Evolutionary conservation across 108 stramenopile species (phyloP), one percentile per base, ranked within the genome.

Genomic region (Hondaea fermentalgiana): DNA sequence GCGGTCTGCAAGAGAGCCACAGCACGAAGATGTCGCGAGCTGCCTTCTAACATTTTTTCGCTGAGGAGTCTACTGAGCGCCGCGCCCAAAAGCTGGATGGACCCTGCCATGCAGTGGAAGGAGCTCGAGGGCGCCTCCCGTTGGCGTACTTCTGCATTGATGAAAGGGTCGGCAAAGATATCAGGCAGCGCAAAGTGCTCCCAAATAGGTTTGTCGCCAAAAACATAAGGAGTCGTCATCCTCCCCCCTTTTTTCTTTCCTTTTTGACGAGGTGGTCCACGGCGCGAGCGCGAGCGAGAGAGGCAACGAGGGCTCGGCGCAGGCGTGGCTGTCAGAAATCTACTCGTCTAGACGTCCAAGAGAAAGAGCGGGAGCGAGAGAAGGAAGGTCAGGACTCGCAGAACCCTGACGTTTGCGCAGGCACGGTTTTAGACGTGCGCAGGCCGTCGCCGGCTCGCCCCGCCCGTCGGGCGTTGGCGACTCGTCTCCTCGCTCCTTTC

Each of bases 151-250:
- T 83, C 76, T 1, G 49, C 76, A 53, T 83, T 53, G 51, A 83
- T 47, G 4, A 83, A 83, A 2, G 76, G 76, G 23, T 83, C 76
- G 12, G 76, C 51, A 28, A 83, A 83, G 49, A 83, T 17, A 23
- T 83, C 76, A 6, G 76, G 76, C 16, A 83, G 12, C 25, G 76
- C 19, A 53, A 83, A 83, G 51, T 83, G 6, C 23, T 83, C 76
- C 76, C 76, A 83, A 12, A 83, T 83, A 6, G 76, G 76, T 45
- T 83, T 83, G n/a, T 83, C 76, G 76, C 76, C 76, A 45, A 83
- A 83, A 12, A 28, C 51, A 23, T 83, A 83, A 12, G 76, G 49
- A 23, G 76, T 53, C 23, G 49, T 16, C 76, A 53, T 53, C 49
- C 8, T 83, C 10, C 0, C 25, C 3, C 3, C 1, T n/a, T 23